A percentile compares a stretch with the other conserved stretches of the same genome.
These are phyloP conservation scores for Picea glauca DNA, from an alignment of 75 land plant genomes.

Conservation along the genomic window DNA sequence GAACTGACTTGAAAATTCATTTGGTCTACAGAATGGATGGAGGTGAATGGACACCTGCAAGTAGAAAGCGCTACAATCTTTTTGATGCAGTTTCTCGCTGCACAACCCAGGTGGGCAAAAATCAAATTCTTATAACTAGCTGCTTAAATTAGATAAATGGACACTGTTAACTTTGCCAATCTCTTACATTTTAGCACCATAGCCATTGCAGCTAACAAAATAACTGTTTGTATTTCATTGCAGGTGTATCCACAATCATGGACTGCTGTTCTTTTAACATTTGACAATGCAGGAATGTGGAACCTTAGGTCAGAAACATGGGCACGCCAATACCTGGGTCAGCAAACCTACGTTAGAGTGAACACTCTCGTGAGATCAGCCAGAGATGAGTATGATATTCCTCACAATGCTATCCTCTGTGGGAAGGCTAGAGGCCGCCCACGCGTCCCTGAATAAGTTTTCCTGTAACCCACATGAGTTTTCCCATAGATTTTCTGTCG, in stretches of 20 bases:
- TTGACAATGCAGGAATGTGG: slow-evolving; percentile 78
- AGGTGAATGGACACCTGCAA: slow-evolving; percentile 53
- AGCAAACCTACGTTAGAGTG: slow-evolving; percentile 58
- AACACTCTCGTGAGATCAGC: slow-evolving; percentile 27
- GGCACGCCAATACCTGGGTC: slow-evolving; percentile 74
- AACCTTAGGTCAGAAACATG: slow-evolving; percentile 48
- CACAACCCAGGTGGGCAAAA: slow-evolving; percentile 52
- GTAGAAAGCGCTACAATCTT: slow-evolving; percentile 58
- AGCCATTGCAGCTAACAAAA: too few species aligned
- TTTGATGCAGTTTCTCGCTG: slow-evolving; percentile 61
- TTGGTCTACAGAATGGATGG: slow-evolving; percentile 52
- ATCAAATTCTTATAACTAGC: neutral
- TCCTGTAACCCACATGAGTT: too few species aligned
- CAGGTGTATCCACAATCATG: slow-evolving; percentile 67
- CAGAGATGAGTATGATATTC: slow-evolving; percentile 57
- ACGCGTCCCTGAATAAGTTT: neutral
- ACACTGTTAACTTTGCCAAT: too few species aligned
- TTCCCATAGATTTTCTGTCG: slow-evolving; percentile 28
- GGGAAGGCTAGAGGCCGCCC: slow-evolving; percentile 27
- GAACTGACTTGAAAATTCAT: too few species aligned
- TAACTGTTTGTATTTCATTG: neutral
- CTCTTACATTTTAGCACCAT: too few species aligned
- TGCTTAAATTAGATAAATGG: too few species aligned
- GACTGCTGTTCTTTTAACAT: slow-evolving; percentile 52
- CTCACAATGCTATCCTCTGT: slow-evolving; percentile 40